A percentile compares a stretch with the other conserved stretches of the same genome.
Evolutionary conservation across 2,329 filamentous ascomycete genomes (phyloP).

Genomic region (Plenodomus biglobosus): DNA sequence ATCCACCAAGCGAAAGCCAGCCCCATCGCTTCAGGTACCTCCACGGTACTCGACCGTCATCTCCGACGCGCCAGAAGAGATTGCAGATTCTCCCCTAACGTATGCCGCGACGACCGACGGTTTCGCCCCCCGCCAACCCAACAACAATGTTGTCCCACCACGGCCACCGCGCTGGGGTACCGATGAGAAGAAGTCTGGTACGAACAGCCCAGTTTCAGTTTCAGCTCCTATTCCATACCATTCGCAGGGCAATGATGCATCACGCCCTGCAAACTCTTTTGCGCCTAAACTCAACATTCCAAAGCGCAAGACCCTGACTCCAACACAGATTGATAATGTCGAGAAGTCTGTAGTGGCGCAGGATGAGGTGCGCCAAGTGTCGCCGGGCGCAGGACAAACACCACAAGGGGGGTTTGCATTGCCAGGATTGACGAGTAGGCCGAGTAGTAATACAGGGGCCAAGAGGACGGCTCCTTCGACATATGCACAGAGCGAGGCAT

Average conservation of each 20-base stretch:
- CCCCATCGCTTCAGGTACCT: slow-evolving; percentile 45
- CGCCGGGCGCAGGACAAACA: slow-evolving; percentile 9
- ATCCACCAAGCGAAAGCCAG: slow-evolving; percentile 46
- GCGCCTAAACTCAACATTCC: slow-evolving; percentile 45
- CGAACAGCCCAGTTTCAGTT: slow-evolving; percentile 31
- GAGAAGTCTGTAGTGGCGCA: slow-evolving; percentile 27
- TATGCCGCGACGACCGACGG: slow-evolving; percentile 46
- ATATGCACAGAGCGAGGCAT: slow-evolving; percentile 16
- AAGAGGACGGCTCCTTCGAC: slow-evolving; percentile 5
- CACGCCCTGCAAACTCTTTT: slow-evolving; percentile 22
- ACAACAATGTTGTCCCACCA: slow-evolving; percentile 14
- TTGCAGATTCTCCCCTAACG: slow-evolving; percentile 44
- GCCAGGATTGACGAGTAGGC: slow-evolving; percentile 18
- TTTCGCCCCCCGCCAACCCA: slow-evolving; percentile 35
- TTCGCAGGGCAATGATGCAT: slow-evolving; percentile 8
- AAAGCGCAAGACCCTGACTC: slow-evolving; percentile 50
- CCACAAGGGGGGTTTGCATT: slow-evolving; percentile 19
- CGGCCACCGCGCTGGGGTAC: slow-evolving; percentile 21
- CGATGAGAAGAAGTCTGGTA: slow-evolving; percentile 45
- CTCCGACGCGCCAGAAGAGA: slow-evolving; percentile 39
- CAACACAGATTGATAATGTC: slow-evolving; percentile 46
- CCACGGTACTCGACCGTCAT: slow-evolving; percentile 51
- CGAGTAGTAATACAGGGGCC: slow-evolving; percentile 5
- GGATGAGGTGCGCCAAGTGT: slow-evolving; percentile 13
- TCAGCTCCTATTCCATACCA: slow-evolving; percentile 16